Evolutionary conservation across 805 yeast species (phyloP).

Genomic region (Cyberlindnera lachancei): DNA sequence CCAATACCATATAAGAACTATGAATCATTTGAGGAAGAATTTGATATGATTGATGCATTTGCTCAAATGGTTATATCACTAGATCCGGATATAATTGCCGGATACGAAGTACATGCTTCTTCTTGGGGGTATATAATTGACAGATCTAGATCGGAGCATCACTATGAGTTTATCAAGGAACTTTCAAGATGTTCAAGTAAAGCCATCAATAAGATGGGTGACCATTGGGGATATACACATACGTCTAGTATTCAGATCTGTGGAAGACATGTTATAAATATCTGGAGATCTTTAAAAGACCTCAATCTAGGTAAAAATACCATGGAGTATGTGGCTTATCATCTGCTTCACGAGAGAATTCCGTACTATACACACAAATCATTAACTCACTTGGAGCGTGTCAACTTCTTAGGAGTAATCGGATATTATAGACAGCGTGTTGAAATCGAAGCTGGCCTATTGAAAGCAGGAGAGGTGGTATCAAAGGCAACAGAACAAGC

Average conservation of each 20-base stretch:
- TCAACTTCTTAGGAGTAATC: slow-evolving; percentile 28
- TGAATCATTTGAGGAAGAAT: slow-evolving; percentile 43
- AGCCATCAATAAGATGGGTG: slow-evolving; percentile 47
- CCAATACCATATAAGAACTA: slow-evolving; percentile 1
- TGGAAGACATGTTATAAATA: slow-evolving; percentile 79
- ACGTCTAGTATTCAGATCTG: slow-evolving; percentile 60
- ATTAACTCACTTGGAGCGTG: slow-evolving; percentile 41
- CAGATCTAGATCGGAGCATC: slow-evolving; percentile 39
- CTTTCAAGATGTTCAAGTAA: slow-evolving; percentile 52
- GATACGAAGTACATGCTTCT: slow-evolving; percentile 69
- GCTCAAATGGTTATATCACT: slow-evolving; percentile 45
- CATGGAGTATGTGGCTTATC: slow-evolving; percentile 67
- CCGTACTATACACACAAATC: slow-evolving; percentile 51
- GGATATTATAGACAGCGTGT: slow-evolving; percentile 41
- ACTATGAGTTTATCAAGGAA: slow-evolving; percentile 46
- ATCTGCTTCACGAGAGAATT: slow-evolving; percentile 55
- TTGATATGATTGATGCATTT: slow-evolving; percentile 48
- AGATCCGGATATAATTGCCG: slow-evolving; percentile 87
- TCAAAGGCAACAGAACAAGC: slow-evolving; percentile 76
- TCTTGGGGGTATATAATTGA: slow-evolving; percentile 92
- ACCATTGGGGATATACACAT: slow-evolving; percentile 76
- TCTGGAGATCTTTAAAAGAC: slow-evolving; percentile 78
- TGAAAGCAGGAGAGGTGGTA: slow-evolving; percentile 54
- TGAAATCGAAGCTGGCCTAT: slow-evolving; percentile 31
- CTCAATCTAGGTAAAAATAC: slow-evolving; percentile 59